Percentiles rank a stretch among this genome's conserved stretches.
Conservation (phyloP, 306 rosid genomes). For the Myrica gale region DNA sequence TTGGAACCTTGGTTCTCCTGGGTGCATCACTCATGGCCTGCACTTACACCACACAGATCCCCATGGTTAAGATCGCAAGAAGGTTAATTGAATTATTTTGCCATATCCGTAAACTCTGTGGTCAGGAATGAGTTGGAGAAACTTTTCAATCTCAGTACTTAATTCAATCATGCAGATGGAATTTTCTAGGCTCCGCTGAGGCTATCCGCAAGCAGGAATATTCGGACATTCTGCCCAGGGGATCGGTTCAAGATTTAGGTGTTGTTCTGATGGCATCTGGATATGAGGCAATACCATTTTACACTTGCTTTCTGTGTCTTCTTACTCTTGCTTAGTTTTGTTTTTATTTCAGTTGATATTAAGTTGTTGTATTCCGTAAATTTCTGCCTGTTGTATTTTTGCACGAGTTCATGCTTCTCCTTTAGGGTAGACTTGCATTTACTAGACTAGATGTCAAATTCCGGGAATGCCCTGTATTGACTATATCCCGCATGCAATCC, state of each 20-base stretch:
- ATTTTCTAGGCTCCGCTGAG: slow-evolving; percentile 71
- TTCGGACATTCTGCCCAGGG: slow-evolving; percentile 79
- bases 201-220: slow-evolving; percentile 75
- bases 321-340: background rate
- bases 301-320: slow-evolving; percentile 11
- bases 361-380: background rate
- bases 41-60: slow-evolving; percentile 93
- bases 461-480: background rate
- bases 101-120: background rate
- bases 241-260: slow-evolving; percentile 80
- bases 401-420: background rate
- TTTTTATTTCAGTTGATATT: background rate
- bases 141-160: slow-evolving; percentile 17
- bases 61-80: slow-evolving; percentile 83
- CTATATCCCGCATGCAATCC: background rate
- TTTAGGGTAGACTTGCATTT: slow-evolving; percentile 4
- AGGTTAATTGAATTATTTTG: slow-evolving; percentile 42
- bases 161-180: slow-evolving; percentile 61
- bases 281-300: slow-evolving; percentile 65
- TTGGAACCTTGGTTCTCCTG: slow-evolving; percentile 64
- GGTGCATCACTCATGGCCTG: slow-evolving; percentile 92
- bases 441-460: background rate
- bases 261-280: slow-evolving; percentile 89
- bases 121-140: slow-evolving; percentile 7
- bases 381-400: background rate